Evolutionary conservation across 352 stramenopile genomes (phyloP), one percentile per base, ranked within the genome.

Genomic region (Phytophthora megakarya): DNA sequence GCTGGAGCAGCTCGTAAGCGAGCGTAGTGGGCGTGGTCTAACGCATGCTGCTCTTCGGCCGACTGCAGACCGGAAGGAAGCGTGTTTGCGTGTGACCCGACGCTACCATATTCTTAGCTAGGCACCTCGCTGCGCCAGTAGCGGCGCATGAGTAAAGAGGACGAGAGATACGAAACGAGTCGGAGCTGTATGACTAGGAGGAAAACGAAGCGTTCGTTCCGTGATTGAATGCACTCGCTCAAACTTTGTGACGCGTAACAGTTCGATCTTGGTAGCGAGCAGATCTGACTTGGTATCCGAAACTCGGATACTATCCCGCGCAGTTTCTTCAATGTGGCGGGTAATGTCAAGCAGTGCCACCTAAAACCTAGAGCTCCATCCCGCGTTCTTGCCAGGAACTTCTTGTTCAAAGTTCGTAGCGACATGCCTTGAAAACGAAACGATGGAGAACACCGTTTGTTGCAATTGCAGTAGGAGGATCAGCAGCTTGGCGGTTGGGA

Each of bases 1-100:
- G 85, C 65, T 80, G 82, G 65, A 93, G 76, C 83, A 93, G 78
- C 82, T 93, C 87, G 46, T 95, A 93, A 49, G 38, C 53, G 19
- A 54, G 26, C 8, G 8, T 55, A 19, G 32, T 49, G 52, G 59
- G 35, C 30, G 23, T 32, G 30, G 57, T 28, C 53, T 30, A 72
- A 62, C 30, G 42, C 25, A 63, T 59, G 63, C 60, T 63, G 51
- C 53, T 21, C 49, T 25, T 21, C 48, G 48, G 26, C 51, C 35
- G 54, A 49, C 52, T 49, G 60, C 53, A 66, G 54, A 70, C 58
- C 65, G 70, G 65, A 70, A 81, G 28, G 72, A 81, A 77, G 65
- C 57, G 61, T 71, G 66, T 65, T 51, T 61, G n/a, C 52, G 32
- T 56, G 48, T 48, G 61, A 65, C 61, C 56, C 38, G 51, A 48